These are phyloP conservation scores for Sordariomycetes sp. DNA, from an alignment of 2,329 filamentous ascomycete species.

Conservation along the genomic window DNA sequence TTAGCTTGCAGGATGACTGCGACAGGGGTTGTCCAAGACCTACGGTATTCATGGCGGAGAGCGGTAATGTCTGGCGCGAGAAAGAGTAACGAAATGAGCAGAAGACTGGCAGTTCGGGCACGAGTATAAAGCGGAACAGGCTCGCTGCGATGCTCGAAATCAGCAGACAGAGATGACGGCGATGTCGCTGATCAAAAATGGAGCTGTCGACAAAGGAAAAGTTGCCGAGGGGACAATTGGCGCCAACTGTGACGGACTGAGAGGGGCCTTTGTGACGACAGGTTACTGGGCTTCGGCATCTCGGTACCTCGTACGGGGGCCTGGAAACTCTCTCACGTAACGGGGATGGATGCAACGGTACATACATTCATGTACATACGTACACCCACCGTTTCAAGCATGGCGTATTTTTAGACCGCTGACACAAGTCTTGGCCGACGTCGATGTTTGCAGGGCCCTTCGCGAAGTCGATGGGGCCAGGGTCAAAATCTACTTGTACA, in stretches of 20 bases:
- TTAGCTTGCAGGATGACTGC: conserved; percentile 11
- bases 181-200: no score
- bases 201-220: no score
- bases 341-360: neutral
- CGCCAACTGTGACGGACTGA: neutral
- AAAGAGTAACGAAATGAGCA: neutral
- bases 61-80: conserved; percentile 1
- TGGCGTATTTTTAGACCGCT: neutral
- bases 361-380: neutral
- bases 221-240: neutral
- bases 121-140: no score
- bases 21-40: conserved; percentile 15
- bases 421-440: neutral
- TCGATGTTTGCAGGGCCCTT: neutral
- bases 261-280: neutral
- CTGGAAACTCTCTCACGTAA: neutral
- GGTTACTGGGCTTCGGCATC: neutral
- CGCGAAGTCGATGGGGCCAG: neutral
- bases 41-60: conserved; percentile 43
- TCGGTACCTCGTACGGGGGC: neutral
- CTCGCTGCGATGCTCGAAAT: no score
- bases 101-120: no score
- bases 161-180: no score
- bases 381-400: neutral
- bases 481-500: neutral